phyloP scores from a whole-genome alignment of 306 rosid species.

The Prunus campanulata region DNA sequence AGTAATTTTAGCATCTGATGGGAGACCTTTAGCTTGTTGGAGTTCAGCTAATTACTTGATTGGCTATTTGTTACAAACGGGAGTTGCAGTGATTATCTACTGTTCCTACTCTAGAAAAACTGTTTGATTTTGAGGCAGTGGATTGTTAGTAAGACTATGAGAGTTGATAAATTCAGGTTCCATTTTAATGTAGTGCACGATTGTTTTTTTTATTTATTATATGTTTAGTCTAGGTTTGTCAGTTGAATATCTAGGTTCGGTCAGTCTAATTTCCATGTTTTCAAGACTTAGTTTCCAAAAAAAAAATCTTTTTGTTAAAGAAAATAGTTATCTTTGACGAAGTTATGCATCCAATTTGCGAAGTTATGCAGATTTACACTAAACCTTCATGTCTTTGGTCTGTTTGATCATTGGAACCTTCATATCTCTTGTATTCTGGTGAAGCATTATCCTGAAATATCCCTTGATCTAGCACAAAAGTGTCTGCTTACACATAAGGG shows the following conservation, averaged over 20 bases:
- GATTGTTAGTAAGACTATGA: not conserved
- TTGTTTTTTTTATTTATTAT: too few relatives aligned
- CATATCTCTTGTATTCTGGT: slow-evolving; percentile 4
- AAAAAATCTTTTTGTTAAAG: not conserved
- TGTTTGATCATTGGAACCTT: not conserved
- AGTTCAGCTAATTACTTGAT: not conserved
- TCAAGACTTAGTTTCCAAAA: not conserved
- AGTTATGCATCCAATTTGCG: not conserved
- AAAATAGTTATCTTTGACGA: not conserved
- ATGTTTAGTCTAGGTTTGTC: not conserved
- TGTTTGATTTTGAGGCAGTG: not conserved
- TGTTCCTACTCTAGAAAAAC: not conserved
- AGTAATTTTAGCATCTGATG: not conserved
- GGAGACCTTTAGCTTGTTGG: not conserved
- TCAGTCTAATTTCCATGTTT: not conserved
- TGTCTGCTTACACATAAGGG: not conserved
- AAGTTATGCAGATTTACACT: not conserved
- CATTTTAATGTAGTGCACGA: not conserved
- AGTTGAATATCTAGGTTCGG: not conserved
- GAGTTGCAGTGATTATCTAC: not conserved
- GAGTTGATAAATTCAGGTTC: not conserved
- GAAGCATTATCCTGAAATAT: slow-evolving; percentile 4
- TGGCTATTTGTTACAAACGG: not conserved
- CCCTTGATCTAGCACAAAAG: not conserved
- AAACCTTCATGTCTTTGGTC: slow-evolving; percentile 4